Conservation (phyloP, 1,284 basidiomycete species). For the Meira miltonrushii region DNA sequence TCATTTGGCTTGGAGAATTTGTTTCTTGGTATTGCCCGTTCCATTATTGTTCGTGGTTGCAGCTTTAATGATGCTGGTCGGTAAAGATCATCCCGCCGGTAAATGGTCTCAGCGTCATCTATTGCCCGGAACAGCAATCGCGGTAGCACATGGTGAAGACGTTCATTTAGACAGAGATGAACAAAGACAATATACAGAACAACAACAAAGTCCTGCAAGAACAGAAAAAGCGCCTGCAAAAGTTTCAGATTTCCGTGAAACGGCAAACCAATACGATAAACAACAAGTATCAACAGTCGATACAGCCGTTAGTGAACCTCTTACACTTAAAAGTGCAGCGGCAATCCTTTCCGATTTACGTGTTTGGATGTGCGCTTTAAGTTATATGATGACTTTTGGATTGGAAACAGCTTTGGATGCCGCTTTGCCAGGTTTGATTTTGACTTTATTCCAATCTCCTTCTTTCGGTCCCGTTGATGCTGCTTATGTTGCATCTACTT, state of each 20-base stretch:
- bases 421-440: conserved; percentile 59
- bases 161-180: conserved; percentile 47
- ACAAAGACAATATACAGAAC: conserved; percentile 38
- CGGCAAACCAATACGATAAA: conserved; percentile 18
- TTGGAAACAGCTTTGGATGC: conserved; percentile 63
- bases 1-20: conserved; percentile 60
- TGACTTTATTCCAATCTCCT: conserved; percentile 33
- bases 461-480: conserved; percentile 28
- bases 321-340: conserved; percentile 54
- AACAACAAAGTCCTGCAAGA: conserved; percentile 13
- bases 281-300: conserved; percentile 49
- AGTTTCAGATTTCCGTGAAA: conserved; percentile 38
- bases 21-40: conserved; percentile 62
- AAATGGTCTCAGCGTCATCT: conserved; percentile 61
- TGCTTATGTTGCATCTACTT: conserved; percentile 54
- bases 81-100: conserved; percentile 63
- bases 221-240: conserved; percentile 35
- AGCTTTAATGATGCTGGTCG: conserved; percentile 57
- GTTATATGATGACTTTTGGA: conserved; percentile 59
- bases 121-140: conserved; percentile 54
- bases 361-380: conserved; percentile 63
- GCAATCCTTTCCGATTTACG: conserved; percentile 56
- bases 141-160: conserved; percentile 48
- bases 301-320: conserved; percentile 58
- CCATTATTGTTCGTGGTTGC: conserved; percentile 60